Percentiles rank a stretch among this genome's conserved stretches.
Evolutionary conservation across 2,329 filamentous ascomycete genomes (phyloP).

Genomic region (Dothideomycetes sp.): DNA sequence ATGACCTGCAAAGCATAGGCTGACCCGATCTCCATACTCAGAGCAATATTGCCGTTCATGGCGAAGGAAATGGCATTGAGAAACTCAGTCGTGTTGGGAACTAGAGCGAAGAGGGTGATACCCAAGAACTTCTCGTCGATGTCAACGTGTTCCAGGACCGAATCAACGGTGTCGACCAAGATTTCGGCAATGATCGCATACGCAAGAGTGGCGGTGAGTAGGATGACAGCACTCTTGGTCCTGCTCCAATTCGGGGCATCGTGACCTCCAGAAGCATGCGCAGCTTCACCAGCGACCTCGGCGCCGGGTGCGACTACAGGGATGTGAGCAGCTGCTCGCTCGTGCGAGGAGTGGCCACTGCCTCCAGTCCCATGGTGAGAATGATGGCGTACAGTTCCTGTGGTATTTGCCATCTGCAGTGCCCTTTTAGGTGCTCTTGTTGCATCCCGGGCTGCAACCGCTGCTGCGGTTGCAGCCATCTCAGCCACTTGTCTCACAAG

Average conservation of each 20-base stretch:
- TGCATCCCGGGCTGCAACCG: constrained; percentile 73
- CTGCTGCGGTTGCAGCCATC: constrained; percentile 82
- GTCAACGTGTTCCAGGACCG: constrained; percentile 79
- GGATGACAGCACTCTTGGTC: constrained; percentile 77
- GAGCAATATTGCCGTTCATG: constrained; percentile 97
- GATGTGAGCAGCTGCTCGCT: neutral
- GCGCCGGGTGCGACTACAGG: constrained; percentile 25
- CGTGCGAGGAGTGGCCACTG: constrained; percentile 1
- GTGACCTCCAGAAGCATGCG: constrained; percentile 58
- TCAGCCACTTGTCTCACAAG: constrained; percentile 83
- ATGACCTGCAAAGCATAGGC: constrained; percentile 96
- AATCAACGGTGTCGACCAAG: constrained; percentile 89
- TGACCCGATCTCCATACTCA: constrained; percentile 98
- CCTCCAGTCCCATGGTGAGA: neutral
- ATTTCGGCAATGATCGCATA: constrained; percentile 98
- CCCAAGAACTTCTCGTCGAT: constrained; percentile 97
- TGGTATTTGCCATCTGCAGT: constrained; percentile 28
- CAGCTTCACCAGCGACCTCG: constrained; percentile 32
- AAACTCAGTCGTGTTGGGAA: constrained; percentile 97
- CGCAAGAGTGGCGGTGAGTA: constrained; percentile 77
- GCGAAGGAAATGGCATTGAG: constrained; percentile 98
- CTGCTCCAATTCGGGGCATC: constrained; percentile 98
- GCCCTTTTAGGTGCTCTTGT: constrained; percentile 41
- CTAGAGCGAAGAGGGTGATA: constrained; percentile 90
- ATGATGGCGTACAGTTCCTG: constrained; percentile 17